Evolutionary conservation across 331 rosid genomes (phyloP), one percentile per base, ranked within the genome.

Genomic region (Spiraea crenata): DNA sequence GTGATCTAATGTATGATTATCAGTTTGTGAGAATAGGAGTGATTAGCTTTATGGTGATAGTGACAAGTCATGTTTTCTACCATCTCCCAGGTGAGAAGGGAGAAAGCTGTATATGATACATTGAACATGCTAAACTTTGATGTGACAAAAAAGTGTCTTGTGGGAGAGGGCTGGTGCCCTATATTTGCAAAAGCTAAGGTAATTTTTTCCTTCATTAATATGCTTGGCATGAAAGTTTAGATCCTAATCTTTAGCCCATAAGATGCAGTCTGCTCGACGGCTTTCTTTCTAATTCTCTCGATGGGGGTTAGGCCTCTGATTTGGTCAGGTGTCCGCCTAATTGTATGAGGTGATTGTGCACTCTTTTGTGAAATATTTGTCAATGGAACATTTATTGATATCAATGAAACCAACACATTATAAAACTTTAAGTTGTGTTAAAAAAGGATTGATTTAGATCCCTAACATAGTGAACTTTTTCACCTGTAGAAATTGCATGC

Each of bases 91-190:
- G 98, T 95, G 75, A 89, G 88, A 80, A 95, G 88, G 89, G 99
- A 95, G 89, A 95, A 95, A 82, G 98, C 96, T 39, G 96, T 91
- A 51, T 95, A 86, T 78, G 98, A 95, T 88, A 89, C 96, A 5
- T 74, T 95, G 76, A 95, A 95, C 75, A 91, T 89, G 98, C 82
- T 95, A 79, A 95, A 95, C 75, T 95, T 95, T 78, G 99, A 95
- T 74, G 99, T 95, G 62, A 95, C 98, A 14, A 95, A 95, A 85
- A 95, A 95, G 83, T 95, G 99, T 70, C 99, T 95, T 44, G 98
- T 95, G 51, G 99, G 96, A 80, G 99, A 91, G 84, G 99, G 96
- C 56, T 95, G 99, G 99, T 95, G 96, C 74, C 99, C 99, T 45
- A 80, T 92, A 50, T 86, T 88, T 84, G 98, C 98, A 40, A 91